Evolutionary conservation across 140 eudicot genomes (phyloP).

Genomic region (Senecio squalidus): DNA sequence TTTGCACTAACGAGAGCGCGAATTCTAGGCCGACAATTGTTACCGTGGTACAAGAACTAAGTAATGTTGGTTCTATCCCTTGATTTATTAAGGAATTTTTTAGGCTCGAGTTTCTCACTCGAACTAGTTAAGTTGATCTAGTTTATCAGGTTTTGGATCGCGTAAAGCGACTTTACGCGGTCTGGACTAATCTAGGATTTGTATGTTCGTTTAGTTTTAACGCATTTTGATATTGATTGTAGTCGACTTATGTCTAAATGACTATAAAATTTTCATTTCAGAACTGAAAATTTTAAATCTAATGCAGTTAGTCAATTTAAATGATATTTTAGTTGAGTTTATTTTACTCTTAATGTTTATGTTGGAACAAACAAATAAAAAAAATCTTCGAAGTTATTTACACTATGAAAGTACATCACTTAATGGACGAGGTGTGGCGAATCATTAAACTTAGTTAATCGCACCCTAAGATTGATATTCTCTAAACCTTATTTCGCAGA

Average conservation of each 20-base stretch:
- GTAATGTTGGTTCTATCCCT: conserved; percentile 20
- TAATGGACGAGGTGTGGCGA: too few relatives aligned
- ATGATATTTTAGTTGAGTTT: neutral
- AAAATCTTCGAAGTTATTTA: too few relatives aligned
- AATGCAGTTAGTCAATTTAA: neutral
- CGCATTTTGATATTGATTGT: conserved; percentile 16
- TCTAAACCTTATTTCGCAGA: too few relatives aligned
- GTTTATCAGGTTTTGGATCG: conserved; percentile 1
- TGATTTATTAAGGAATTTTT: conserved; percentile 16
- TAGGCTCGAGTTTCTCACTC: conserved; percentile 39
- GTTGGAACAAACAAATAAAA: too few relatives aligned
- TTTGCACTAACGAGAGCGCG: conserved; percentile 72
- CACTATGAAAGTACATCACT: too few relatives aligned
- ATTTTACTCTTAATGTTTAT: too few relatives aligned
- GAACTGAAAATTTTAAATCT: neutral
- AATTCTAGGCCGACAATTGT: conserved; percentile 52
- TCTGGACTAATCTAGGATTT: conserved; percentile 2
- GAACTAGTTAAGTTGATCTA: conserved; percentile 2
- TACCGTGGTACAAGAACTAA: conserved; percentile 52
- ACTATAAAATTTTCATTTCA: neutral
- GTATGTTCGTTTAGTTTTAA: conserved; percentile 14
- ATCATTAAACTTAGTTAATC: too few relatives aligned
- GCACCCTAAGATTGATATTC: too few relatives aligned
- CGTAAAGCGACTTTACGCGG: neutral
- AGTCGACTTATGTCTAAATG: conserved; percentile 17